Evolutionary conservation across 345 rosid genomes (phyloP).

Genomic region (Murraya koenigii): DNA sequence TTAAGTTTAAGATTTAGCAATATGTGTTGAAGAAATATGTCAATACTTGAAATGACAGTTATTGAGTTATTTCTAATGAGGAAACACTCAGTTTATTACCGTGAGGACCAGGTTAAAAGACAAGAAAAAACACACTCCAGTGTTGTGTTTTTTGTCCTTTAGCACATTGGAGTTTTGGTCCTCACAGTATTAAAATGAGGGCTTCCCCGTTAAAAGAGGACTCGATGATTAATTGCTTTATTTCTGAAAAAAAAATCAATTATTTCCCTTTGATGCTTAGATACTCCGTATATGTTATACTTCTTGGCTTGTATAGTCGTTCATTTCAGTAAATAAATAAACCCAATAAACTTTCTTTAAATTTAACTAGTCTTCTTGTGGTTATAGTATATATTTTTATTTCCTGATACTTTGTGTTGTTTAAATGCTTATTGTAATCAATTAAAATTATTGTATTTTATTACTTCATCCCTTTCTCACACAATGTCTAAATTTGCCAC

Average conservation of each 20-base stretch:
- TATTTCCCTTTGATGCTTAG: background rate
- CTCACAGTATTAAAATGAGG: too few relatives aligned
- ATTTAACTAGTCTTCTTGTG: background rate
- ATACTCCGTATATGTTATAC: background rate
- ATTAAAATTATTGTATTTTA: background rate
- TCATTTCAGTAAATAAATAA: background rate
- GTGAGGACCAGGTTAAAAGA: too few relatives aligned
- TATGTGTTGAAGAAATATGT: background rate
- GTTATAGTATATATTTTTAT: background rate
- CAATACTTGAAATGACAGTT: background rate
- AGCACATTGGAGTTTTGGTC: too few relatives aligned
- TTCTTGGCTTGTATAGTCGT: background rate
- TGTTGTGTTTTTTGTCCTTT: too few relatives aligned
- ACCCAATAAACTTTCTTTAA: background rate
- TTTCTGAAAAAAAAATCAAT: too few relatives aligned
- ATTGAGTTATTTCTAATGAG: background rate
- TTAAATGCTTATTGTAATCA: background rate
- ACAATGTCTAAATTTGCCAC: background rate
- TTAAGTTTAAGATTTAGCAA: background rate
- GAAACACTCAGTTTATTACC: too few relatives aligned
- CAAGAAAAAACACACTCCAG: too few relatives aligned
- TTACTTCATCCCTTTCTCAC: background rate
- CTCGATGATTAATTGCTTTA: too few relatives aligned
- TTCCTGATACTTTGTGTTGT: background rate
- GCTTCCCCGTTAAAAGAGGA: too few relatives aligned